Conservation (phyloP, 768 basidiomycete species). For the Auriscalpium vulgare region DNA sequence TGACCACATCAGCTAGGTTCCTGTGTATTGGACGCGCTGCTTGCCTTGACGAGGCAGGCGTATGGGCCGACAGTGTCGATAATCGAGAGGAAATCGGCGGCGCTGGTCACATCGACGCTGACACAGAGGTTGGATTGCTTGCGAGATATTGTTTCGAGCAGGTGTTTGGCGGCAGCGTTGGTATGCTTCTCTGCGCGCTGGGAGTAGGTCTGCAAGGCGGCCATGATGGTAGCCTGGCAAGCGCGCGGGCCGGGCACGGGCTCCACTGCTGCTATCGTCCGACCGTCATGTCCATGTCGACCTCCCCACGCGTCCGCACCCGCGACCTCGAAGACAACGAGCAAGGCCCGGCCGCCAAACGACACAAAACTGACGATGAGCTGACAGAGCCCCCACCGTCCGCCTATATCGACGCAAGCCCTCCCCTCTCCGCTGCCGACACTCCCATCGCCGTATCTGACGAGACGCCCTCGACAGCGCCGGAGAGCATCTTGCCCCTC, state of each 20-base stretch:
- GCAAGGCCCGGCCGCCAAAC: constrained; percentile 28
- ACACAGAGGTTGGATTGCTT: constrained; percentile 92
- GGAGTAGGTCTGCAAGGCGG: constrained; percentile 48
- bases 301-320: constrained; percentile 1
- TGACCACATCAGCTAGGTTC: constrained; percentile 18
- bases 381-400: constrained; percentile 1
- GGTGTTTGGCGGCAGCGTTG: constrained; percentile 72
- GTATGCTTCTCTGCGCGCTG: constrained; percentile 46
- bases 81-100: constrained; percentile 72
- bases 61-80: constrained; percentile 84
- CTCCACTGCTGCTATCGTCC: neutral
- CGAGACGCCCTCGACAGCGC: constrained; percentile 5
- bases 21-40: constrained; percentile 8
- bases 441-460: constrained; percentile 25
- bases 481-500: constrained; percentile 44
- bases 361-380: constrained; percentile 26
- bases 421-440: constrained; percentile 2
- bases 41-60: constrained; percentile 91
- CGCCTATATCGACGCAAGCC: constrained; percentile 14
- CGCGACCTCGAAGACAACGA: constrained; percentile 18
- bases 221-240: neutral
- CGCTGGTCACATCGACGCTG: constrained; percentile 86
- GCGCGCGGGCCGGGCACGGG: neutral
- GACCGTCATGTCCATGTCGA: constrained; percentile 2
- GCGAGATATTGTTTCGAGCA: constrained; percentile 75